phyloP scores from a whole-genome alignment of 1,284 basidiomycete genomes.

The Paramarasmius palmivorus region DNA sequence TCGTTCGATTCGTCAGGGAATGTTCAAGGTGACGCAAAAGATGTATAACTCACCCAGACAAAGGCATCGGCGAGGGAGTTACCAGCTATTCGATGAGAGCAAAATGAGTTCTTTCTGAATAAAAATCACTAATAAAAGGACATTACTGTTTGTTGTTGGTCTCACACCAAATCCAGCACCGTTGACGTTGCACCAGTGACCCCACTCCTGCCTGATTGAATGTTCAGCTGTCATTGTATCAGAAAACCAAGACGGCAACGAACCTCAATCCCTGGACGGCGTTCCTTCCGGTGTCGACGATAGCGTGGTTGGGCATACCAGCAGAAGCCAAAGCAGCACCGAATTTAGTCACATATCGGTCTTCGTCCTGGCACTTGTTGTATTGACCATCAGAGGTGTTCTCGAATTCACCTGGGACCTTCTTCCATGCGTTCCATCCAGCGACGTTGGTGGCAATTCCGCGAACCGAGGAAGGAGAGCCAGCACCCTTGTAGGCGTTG shows the following conservation, averaged over 20 bases:
- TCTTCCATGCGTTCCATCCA: slow-evolving; percentile 11
- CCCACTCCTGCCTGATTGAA: slow-evolving; percentile 27
- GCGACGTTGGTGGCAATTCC: slow-evolving; percentile 30
- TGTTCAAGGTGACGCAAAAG: too few species aligned
- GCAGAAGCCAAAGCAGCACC: slow-evolving; percentile 4
- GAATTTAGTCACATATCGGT: slow-evolving; percentile 7
- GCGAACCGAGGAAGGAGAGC: slow-evolving; percentile 36
- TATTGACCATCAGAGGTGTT: slow-evolving; percentile 10
- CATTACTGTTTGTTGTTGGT: slow-evolving; percentile 46
- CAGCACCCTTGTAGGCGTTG: slow-evolving; percentile 33
- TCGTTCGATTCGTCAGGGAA: too few species aligned
- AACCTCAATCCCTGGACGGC: slow-evolving; percentile 7
- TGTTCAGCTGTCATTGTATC: too few species aligned
- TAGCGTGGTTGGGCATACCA: slow-evolving; percentile 11
- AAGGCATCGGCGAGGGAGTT: slow-evolving; percentile 44
- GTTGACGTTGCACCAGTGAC: slow-evolving; percentile 52
- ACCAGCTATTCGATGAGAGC: slow-evolving; percentile 22
- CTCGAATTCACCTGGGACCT: slow-evolving; percentile 13
- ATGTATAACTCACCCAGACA: slow-evolving; percentile 40
- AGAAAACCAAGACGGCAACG: too few species aligned
- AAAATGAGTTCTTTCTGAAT: too few species aligned
- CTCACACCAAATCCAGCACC: slow-evolving; percentile 49
- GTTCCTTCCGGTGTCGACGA: slow-evolving; percentile 11
- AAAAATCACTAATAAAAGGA: too few species aligned
- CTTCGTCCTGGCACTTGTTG: slow-evolving; percentile 12